These are phyloP conservation scores for Candida neerlandica DNA, from an alignment of 1,139 yeast species.

Conservation along the genomic window DNA sequence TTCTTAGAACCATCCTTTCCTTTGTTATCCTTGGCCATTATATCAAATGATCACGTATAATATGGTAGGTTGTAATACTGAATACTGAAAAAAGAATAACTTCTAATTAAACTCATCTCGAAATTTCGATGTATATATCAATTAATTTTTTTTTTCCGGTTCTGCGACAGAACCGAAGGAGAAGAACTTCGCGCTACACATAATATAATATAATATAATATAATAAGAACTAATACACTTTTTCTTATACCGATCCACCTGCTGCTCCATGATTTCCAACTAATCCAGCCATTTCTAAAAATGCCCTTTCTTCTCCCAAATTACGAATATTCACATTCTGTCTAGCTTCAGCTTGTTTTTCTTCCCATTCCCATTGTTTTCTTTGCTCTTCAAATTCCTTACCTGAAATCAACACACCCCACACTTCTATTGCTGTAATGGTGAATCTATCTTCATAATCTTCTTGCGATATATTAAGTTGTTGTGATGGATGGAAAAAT, in stretches of 20 bases:
- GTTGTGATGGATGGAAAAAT: conserved; percentile 32
- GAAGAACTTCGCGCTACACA: too few species aligned
- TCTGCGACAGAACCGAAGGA: too few species aligned
- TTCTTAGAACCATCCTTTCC: conserved; percentile 9
- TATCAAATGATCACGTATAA: neutral
- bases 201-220: too few species aligned
- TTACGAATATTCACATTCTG: conserved; percentile 66
- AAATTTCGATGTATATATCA: neutral
- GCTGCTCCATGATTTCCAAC: conserved; percentile 74
- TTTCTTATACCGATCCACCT: conserved; percentile 27
- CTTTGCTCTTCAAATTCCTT: conserved; percentile 76
- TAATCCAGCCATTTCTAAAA: conserved; percentile 88
- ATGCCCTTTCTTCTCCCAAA: conserved; percentile 80
- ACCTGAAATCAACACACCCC: conserved; percentile 85
- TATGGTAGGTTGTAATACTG: neutral
- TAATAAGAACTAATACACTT: too few species aligned
- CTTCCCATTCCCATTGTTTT: conserved; percentile 90
- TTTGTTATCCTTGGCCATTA: conserved; percentile 29
- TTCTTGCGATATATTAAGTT: conserved; percentile 18
- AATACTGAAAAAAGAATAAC: neutral
- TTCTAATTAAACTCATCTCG: neutral
- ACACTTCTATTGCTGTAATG: conserved; percentile 79
- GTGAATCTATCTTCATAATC: conserved; percentile 73
- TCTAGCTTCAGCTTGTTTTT: conserved; percentile 77
- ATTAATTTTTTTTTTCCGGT: neutral